phyloP scores from a whole-genome alignment of 345 rosid species.

The Nephelium lappaceum region DNA sequence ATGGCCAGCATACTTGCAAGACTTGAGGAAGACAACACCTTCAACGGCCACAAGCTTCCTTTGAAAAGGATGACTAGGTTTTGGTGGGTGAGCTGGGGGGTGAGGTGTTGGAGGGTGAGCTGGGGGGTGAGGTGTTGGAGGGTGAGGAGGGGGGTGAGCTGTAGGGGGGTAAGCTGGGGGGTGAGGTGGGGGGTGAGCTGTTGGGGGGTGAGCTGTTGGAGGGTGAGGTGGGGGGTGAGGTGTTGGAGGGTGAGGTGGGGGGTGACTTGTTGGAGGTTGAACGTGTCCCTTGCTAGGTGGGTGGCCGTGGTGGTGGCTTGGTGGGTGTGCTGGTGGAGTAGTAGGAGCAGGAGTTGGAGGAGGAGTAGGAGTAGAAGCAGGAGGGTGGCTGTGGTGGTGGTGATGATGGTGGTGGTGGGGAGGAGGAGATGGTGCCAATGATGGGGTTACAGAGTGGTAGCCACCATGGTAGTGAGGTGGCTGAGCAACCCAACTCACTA shows the following conservation, averaged over 20 bases:
- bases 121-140: conserved; percentile 39
- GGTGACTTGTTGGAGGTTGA: conserved; percentile 23
- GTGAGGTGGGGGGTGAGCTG: conserved; percentile 18
- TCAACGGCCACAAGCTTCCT: conserved; percentile 71
- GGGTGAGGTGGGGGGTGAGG: not conserved
- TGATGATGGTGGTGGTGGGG: conserved; percentile 19
- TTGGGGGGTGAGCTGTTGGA: conserved; percentile 12
- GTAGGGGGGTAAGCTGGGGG: conserved; percentile 29
- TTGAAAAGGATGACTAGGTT: conserved; percentile 26
- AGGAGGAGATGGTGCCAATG: conserved; percentile 36
- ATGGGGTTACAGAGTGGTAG: conserved; percentile 27
- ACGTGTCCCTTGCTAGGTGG: not conserved
- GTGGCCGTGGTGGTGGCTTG: conserved; percentile 29
- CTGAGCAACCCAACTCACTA: conserved; percentile 12
- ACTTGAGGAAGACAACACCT: conserved; percentile 84
- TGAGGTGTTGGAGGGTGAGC: conserved; percentile 33
- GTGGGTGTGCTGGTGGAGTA: conserved; percentile 27
- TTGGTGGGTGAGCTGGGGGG: conserved; percentile 40
- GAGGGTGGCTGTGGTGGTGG: conserved; percentile 39
- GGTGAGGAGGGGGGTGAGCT: not conserved
- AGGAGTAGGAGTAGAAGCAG: not conserved
- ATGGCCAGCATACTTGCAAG: conserved; percentile 70
- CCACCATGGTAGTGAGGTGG: conserved; percentile 34
- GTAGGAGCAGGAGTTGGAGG: conserved; percentile 21
- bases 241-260: conserved; percentile 12